Evolutionary conservation across 148 eudicot species (phyloP).

Genomic region (Cornus florida): DNA sequence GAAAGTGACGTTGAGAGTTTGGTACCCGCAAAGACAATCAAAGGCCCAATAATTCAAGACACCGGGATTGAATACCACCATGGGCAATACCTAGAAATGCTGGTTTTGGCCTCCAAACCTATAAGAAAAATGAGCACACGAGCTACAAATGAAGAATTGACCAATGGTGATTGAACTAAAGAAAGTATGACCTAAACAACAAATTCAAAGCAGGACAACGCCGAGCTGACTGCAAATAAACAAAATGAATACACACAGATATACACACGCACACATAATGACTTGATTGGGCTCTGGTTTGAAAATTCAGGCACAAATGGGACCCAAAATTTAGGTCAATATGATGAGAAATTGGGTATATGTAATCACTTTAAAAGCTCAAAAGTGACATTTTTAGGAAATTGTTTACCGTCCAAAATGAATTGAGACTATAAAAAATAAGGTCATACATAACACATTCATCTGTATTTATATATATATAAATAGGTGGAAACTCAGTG

Average conservation of each 20-base stretch:
- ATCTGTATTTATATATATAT: neutral
- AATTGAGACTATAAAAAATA: neutral
- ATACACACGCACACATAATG: neutral
- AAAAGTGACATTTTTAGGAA: constrained; percentile 6
- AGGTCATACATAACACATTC: neutral
- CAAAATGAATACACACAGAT: neutral
- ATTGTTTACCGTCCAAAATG: constrained; percentile 5
- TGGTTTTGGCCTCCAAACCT: neutral
- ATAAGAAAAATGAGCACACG: constrained; percentile 6
- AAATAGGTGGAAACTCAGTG: neutral
- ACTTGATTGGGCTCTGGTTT: neutral
- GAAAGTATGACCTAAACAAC: neutral
- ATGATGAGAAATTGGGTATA: constrained; percentile 5
- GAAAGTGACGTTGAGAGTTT: constrained; percentile 8
- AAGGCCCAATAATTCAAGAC: constrained; percentile 2
- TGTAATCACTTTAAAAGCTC: constrained; percentile 19
- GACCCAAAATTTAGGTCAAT: constrained; percentile 17
- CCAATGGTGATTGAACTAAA: neutral
- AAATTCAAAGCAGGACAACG: constrained; percentile 13
- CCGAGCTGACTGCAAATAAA: neutral
- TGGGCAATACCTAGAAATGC: neutral
- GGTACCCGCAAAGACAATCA: constrained; percentile 24
- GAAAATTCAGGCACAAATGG: constrained; percentile 18
- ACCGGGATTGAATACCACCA: neutral
- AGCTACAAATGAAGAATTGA: constrained; percentile 8